Evolutionary conservation across 192 early-diverging fungal genomes (phyloP).

Genomic region (Backusella parvicylindrica): DNA sequence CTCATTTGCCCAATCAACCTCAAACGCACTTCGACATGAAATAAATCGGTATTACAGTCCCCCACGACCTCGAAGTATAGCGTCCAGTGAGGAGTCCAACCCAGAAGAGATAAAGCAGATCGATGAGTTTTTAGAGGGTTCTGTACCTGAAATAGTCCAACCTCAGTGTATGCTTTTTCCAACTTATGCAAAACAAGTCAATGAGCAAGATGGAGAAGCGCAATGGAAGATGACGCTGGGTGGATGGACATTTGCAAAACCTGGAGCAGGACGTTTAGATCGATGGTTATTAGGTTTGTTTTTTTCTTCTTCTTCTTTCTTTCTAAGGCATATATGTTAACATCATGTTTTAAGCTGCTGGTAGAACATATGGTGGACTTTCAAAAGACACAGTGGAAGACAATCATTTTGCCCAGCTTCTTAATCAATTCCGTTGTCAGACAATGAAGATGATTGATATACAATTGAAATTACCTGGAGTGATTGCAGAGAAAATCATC

Average conservation of each 20-base stretch:
- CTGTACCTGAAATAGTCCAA: neutral
- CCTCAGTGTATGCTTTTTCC: conserved; percentile 33
- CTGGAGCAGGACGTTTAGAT: conserved; percentile 18
- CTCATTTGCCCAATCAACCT: neutral
- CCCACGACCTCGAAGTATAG: neutral
- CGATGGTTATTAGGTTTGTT: conserved; percentile 21
- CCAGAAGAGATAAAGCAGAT: conserved; percentile 8
- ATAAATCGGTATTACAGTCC: conserved; percentile 8
- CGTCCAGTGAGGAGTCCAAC: neutral
- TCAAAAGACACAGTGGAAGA: conserved; percentile 11
- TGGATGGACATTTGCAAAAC: conserved; percentile 30
- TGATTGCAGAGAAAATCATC: conserved; percentile 8
- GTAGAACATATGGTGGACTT: conserved; percentile 24
- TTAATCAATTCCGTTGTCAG: conserved; percentile 22
- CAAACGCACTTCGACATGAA: conserved; percentile 9
- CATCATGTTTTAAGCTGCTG: conserved; percentile 12
- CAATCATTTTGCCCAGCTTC: conserved; percentile 21
- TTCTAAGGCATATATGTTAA: neutral
- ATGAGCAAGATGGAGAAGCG: neutral
- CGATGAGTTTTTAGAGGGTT: neutral
- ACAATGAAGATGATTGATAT: conserved; percentile 21
- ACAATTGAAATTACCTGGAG: conserved; percentile 1
- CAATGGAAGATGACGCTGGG: conserved; percentile 21
- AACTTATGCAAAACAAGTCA: conserved; percentile 21
- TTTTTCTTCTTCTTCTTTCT: too few species aligned